phyloP scores from a whole-genome alignment of 1,139 yeast genomes.

The Hemisphaericaspora lyxosophila region DNA sequence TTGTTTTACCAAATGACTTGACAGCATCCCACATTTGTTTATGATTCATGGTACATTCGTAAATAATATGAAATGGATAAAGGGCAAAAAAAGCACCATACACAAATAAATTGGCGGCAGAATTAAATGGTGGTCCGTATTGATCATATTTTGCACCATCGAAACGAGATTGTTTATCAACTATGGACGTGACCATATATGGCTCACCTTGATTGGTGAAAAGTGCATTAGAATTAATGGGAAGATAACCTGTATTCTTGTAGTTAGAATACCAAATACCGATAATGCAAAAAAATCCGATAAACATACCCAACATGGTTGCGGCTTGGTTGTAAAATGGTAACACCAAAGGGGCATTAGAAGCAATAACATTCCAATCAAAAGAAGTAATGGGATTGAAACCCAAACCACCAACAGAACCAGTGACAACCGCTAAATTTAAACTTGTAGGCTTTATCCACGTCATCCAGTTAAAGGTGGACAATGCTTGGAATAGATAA shows the following conservation, averaged over 20 bases:
- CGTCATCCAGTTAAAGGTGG: slow-evolving; percentile 38
- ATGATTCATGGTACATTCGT: slow-evolving; percentile 35
- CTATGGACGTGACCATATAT: slow-evolving; percentile 42
- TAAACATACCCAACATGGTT: slow-evolving; percentile 40
- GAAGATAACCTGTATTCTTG: slow-evolving; percentile 52
- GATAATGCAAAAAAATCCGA: slow-evolving; percentile 43
- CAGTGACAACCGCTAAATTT: slow-evolving; percentile 55
- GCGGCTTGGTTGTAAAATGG: slow-evolving; percentile 50
- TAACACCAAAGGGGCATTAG: slow-evolving; percentile 27
- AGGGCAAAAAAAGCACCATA: slow-evolving; percentile 62
- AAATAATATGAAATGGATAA: slow-evolving; percentile 57
- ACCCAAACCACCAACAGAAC: slow-evolving; percentile 53
- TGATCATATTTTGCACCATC: slow-evolving; percentile 39
- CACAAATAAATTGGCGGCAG: slow-evolving; percentile 42
- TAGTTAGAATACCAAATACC: slow-evolving; percentile 52
- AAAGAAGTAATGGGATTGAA: slow-evolving; percentile 57
- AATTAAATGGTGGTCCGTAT: slow-evolving; percentile 49
- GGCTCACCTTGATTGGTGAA: slow-evolving; percentile 48
- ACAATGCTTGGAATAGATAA: slow-evolving; percentile 31
- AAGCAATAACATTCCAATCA: slow-evolving; percentile 45
- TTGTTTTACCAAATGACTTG: slow-evolving; percentile 8
- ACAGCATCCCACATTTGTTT: slow-evolving; percentile 17
- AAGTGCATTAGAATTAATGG: slow-evolving; percentile 48
- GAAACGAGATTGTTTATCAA: slow-evolving; percentile 37
- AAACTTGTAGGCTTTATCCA: slow-evolving; percentile 36